Conservation (phyloP, 768 basidiomycete species). For the Mycena galopus region DNA sequence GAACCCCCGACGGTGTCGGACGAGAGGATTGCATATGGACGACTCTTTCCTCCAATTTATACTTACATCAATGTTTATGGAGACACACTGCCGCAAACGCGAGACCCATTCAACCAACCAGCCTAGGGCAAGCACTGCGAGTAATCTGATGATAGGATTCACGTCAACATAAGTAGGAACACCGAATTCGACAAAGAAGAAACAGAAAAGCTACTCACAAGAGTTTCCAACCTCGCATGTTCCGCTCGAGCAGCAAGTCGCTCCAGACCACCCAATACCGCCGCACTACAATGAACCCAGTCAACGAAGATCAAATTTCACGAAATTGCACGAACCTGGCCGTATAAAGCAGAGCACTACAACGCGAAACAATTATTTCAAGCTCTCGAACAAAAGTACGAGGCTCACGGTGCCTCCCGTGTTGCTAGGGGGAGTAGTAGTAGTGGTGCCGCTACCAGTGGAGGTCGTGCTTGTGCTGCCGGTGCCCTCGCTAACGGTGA, state of each 20-base stretch:
- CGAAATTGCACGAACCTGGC: not conserved
- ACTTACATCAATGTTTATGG: too few species aligned
- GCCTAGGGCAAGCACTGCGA: too few species aligned
- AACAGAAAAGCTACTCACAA: too few species aligned
- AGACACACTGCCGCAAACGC: too few species aligned
- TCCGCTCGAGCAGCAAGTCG: constrained; percentile 37
- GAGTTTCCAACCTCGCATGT: too few species aligned
- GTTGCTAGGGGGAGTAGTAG: constrained; percentile 1
- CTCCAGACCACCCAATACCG: constrained; percentile 37
- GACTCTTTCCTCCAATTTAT: too few species aligned
- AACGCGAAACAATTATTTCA: not conserved
- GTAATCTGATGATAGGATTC: too few species aligned
- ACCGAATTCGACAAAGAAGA: too few species aligned
- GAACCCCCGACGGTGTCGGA: too few species aligned
- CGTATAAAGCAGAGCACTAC: constrained; percentile 29
- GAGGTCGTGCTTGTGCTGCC: constrained; percentile 1
- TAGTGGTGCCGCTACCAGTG: constrained; percentile 3
- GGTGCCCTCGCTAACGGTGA: constrained; percentile 29
- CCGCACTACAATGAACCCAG: constrained; percentile 22
- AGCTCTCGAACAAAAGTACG: not conserved
- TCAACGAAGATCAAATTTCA: not conserved
- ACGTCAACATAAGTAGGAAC: too few species aligned
- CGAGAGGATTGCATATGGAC: too few species aligned
- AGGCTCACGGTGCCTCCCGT: constrained; percentile 12
- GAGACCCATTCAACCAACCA: too few species aligned